phyloP scores from a whole-genome alignment of 805 yeast genomes.

The Candida arabinofermentans region DNA sequence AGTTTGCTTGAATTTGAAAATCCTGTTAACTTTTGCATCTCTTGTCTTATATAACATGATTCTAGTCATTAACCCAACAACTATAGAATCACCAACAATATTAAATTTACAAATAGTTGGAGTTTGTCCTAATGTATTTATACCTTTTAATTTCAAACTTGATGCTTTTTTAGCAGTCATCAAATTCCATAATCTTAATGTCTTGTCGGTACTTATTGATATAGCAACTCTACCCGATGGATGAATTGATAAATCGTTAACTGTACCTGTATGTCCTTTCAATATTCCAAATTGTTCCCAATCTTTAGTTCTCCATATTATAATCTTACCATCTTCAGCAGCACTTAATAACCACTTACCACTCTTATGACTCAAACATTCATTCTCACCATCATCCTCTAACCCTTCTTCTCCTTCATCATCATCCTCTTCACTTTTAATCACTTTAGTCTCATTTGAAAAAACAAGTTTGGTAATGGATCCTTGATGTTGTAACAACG shows the following conservation, averaged over 20 bases:
- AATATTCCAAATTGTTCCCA: constrained; percentile 90
- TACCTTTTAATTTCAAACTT: constrained; percentile 64
- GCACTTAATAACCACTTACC: constrained; percentile 91
- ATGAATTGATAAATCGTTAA: constrained; percentile 85
- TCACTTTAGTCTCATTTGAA: constrained; percentile 42
- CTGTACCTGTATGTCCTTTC: constrained; percentile 83
- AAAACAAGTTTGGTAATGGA: constrained; percentile 76
- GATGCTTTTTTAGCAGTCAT: constrained; percentile 97
- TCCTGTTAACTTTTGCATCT: constrained; percentile 53
- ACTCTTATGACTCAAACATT: constrained; percentile 32
- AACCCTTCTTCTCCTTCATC: constrained; percentile 18
- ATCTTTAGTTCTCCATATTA: constrained; percentile 93
- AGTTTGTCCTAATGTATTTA: constrained; percentile 58
- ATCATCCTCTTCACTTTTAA: constrained; percentile 10
- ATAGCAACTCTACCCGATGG: constrained; percentile 88
- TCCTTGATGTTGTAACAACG: constrained; percentile 82
- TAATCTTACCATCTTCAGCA: constrained; percentile 84
- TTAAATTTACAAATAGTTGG: constrained; percentile 25
- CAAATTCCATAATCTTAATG: constrained; percentile 87
- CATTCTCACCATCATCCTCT: constrained; percentile 1
- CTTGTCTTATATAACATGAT: constrained; percentile 62
- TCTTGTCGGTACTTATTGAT: constrained; percentile 80
- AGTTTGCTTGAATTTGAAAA: constrained; percentile 46
- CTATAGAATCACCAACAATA: constrained; percentile 67
- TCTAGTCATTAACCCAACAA: constrained; percentile 68